Base-by-base conservation (phyloP, 2,329 filamentous ascomycete species). In the Nemania sp. region DNA sequence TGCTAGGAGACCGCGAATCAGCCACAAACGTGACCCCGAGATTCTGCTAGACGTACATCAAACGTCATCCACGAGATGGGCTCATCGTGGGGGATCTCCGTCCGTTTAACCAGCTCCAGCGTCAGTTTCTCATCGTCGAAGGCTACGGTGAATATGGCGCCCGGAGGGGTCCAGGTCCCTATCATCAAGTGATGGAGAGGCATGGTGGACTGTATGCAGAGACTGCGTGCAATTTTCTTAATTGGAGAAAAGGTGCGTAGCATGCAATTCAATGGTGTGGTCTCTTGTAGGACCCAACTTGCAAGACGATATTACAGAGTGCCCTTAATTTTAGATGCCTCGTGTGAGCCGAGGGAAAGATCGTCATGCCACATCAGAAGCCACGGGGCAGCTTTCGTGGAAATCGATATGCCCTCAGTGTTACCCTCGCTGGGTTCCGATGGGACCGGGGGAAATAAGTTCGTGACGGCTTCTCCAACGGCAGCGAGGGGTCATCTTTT, bases 1-100 rank as follows among this genome's bases (percentile, higher is more conserved):
- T 95, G 90, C 86, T 93, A 67, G 48, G 3, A 54, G 14, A 51
- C 66, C 43, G 65, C n/a, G n/a, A n/a, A n/a, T 64, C 56, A 59
- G 57, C 37, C 17, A 46, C 14, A 33, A 30, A 15, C 30, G 8
- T 15, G 8, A 9, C 19, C n/a, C 11, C 15, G n/a, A 17, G 9
- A 34, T n/a, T n/a, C 40, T 40, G n/a, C n/a, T n/a, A 17, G n/a
- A 67, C 86, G 74, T 77, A 91, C 89, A 70, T 90, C 88, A 67
- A 95, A 93, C 14, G 90, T 87, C 88, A 96, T 93, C 91, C 91
- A 96, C 55, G 90, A 95, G 62, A 96, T 94, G 6, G 91, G 89
- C 73, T 96, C 90, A 60, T 93, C 88, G 47, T 88, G 74, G 4
- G 90, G 87, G 52, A 95, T 94, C 54, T 86, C 83, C 1, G 90